Evolutionary conservation across 495 filamentous ascomycete genomes (phyloP).

Genomic region (Chaetomium fimeti): DNA sequence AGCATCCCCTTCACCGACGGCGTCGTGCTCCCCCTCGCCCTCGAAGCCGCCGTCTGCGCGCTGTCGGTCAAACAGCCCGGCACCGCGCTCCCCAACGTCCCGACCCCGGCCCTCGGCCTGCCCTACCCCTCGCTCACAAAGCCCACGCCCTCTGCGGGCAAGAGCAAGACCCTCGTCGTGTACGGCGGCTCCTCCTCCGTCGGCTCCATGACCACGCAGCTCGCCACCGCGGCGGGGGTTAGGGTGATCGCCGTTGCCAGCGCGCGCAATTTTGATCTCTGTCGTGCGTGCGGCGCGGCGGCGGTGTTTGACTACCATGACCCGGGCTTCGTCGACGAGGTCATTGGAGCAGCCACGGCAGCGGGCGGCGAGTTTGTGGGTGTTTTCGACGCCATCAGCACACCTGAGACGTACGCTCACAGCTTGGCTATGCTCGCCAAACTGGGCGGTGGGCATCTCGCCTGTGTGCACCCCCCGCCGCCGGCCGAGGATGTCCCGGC

Average conservation of each 20-base stretch:
- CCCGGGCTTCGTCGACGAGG: background rate
- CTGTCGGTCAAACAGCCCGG: background rate
- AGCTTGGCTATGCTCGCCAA: background rate
- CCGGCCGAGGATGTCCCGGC: background rate
- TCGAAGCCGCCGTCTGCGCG: background rate
- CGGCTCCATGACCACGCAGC: background rate
- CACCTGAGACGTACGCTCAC: background rate
- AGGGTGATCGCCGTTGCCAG: background rate
- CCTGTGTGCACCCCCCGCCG: background rate
- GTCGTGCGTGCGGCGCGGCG: background rate
- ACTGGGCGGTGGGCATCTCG: background rate
- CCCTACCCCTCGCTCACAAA: background rate
- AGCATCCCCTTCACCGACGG: background rate
- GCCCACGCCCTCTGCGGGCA: background rate
- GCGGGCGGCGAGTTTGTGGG: background rate
- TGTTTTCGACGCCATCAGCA: background rate
- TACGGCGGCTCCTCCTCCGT: background rate
- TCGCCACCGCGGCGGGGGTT: background rate
- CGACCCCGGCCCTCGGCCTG: background rate
- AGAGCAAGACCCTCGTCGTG: background rate
- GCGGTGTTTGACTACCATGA: background rate
- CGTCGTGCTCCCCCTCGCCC: background rate
- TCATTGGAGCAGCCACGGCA: background rate
- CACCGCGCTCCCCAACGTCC: background rate
- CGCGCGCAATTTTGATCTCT: background rate